A percentile compares a stretch with the other conserved stretches of the same genome.
Conservation (phyloP, 1,284 basidiomycete species). For the Peniophora sp. region DNA sequence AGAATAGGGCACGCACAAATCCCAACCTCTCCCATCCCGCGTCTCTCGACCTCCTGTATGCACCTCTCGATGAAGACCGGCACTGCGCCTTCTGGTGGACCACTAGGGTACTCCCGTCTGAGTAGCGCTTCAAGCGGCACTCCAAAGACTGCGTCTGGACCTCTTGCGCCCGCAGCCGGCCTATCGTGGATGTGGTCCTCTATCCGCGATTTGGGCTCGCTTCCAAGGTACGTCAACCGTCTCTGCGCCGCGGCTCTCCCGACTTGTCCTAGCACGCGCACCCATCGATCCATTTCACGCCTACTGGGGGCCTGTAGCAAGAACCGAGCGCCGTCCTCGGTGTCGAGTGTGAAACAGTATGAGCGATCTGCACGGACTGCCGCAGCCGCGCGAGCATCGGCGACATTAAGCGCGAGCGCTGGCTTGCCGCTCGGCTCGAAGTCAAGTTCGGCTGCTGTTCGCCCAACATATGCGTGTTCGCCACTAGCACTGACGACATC, state of each 20-base stretch:
- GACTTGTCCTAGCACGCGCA: slow-evolving; percentile 60
- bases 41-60: slow-evolving; percentile 60
- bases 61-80: slow-evolving; percentile 61
- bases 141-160: slow-evolving; percentile 70
- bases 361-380: slow-evolving; percentile 74
- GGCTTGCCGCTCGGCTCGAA: slow-evolving; percentile 65
- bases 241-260: slow-evolving; percentile 67
- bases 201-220: slow-evolving; percentile 58
- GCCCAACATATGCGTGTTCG: slow-evolving; percentile 26
- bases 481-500: slow-evolving; percentile 38
- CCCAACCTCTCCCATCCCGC: slow-evolving; percentile 72
- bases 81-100: slow-evolving; percentile 46
- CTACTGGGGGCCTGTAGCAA: slow-evolving; percentile 64
- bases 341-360: slow-evolving; percentile 72
- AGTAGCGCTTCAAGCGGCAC: slow-evolving; percentile 65
- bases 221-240: slow-evolving; percentile 73
- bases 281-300: slow-evolving; percentile 67
- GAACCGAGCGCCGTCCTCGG: slow-evolving; percentile 80
- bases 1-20: slow-evolving; percentile 54
- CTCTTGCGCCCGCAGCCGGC: slow-evolving; percentile 30
- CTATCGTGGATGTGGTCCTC: slow-evolving; percentile 61
- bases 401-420: slow-evolving; percentile 61
- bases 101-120: slow-evolving; percentile 47
- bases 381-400: slow-evolving; percentile 58
- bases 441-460: slow-evolving; percentile 64